Conservation (phyloP, 345 rosid genomes). For the Eutrema yunnanense region DNA sequence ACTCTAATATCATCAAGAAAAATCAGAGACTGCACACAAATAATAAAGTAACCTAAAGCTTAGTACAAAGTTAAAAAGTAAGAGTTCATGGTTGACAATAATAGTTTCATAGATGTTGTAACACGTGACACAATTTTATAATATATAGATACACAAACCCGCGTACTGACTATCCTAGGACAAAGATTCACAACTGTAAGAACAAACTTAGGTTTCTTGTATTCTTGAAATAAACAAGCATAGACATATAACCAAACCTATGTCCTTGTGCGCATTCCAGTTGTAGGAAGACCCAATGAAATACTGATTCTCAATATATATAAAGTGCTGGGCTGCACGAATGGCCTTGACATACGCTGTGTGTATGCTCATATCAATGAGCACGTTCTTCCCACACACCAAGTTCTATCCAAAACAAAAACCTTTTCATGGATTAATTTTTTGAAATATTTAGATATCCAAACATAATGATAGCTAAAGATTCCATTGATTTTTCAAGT, state of each 20-base stretch:
- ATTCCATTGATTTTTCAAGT: slow-evolving; percentile 12
- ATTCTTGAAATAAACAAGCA: background rate
- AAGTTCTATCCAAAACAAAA: slow-evolving; percentile 48
- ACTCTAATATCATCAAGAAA: background rate
- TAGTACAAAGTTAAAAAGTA: background rate
- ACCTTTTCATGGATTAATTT: background rate
- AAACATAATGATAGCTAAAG: slow-evolving; percentile 3
- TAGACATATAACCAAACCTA: slow-evolving; percentile 41
- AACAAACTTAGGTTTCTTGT: background rate
- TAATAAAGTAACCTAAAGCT: background rate
- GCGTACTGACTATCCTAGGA: background rate
- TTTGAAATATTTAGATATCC: background rate
- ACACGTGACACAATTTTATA: background rate
- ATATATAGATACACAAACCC: background rate
- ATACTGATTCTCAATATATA: slow-evolving; percentile 88
- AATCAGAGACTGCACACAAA: background rate
- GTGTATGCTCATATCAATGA: slow-evolving; percentile 89
- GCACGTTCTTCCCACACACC: slow-evolving; percentile 75
- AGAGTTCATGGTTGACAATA: background rate
- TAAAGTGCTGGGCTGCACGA: slow-evolving; percentile 78
- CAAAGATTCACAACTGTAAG: background rate
- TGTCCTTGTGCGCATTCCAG: slow-evolving; percentile 67
- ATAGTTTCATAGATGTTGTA: background rate
- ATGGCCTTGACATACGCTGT: slow-evolving; percentile 83
- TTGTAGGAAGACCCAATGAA: slow-evolving; percentile 86